Percentiles rank a stretch among this genome's conserved stretches.
Conservation (phyloP, 768 basidiomycete species). For the Guyanaporus albipodus region DNA sequence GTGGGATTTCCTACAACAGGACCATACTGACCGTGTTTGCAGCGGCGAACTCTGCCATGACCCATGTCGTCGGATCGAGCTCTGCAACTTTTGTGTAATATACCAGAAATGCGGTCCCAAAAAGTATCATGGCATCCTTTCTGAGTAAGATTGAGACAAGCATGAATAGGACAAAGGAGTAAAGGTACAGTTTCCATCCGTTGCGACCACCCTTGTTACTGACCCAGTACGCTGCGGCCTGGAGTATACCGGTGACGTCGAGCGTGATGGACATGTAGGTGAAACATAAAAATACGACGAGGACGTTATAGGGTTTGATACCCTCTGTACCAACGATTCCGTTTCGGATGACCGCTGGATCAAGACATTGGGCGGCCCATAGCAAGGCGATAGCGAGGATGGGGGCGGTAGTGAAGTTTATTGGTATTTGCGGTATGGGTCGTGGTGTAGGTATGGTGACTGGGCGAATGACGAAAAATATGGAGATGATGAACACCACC, state of each 20-base stretch:
- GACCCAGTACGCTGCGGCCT: constrained; percentile 87
- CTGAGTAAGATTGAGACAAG: constrained; percentile 76
- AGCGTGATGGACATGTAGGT: constrained; percentile 92
- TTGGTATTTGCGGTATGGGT: constrained; percentile 31
- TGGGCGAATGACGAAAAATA: constrained; percentile 48
- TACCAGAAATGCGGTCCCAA: constrained; percentile 84
- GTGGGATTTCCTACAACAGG: constrained; percentile 89
- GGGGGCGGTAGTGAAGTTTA: constrained; percentile 53
- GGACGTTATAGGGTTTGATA: constrained; percentile 87
- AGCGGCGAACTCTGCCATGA: constrained; percentile 72
- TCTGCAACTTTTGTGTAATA: constrained; percentile 70
- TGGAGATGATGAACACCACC: constrained; percentile 51
- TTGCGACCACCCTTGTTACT: constrained; percentile 71
- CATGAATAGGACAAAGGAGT: constrained; percentile 83
- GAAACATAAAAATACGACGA: constrained; percentile 87
- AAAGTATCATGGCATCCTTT: constrained; percentile 91
- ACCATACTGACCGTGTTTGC: constrained; percentile 78
- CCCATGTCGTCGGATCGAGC: constrained; percentile 57
- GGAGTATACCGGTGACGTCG: constrained; percentile 83
- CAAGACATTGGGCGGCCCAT: constrained; percentile 54
- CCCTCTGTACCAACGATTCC: constrained; percentile 81
- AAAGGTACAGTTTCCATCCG: constrained; percentile 69
- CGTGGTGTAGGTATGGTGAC: constrained; percentile 38
- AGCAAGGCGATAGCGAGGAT: constrained; percentile 49
- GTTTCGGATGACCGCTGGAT: constrained; percentile 48